Conservation (phyloP, 2,329 filamentous ascomycete genomes). For the Venturia effusa region DNA sequence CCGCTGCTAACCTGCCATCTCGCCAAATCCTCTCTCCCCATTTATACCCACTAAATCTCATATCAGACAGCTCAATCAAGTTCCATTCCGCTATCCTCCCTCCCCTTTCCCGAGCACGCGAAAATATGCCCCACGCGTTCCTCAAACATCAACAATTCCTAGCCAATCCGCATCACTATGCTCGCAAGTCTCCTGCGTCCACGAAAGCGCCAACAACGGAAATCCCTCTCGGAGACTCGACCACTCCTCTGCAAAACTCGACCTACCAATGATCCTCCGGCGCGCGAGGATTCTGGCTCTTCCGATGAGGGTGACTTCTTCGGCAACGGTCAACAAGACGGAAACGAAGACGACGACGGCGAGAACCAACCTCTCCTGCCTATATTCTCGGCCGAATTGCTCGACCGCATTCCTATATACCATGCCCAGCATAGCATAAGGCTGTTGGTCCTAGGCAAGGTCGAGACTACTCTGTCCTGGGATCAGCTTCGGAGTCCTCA, state of each 20-base stretch:
- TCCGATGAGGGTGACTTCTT: slow-evolving; percentile 17
- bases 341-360: slow-evolving; percentile 17
- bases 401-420: slow-evolving; percentile 77
- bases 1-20: not conserved
- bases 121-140: not conserved
- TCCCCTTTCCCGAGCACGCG: not conserved
- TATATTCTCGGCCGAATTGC: slow-evolving; percentile 26
- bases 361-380: slow-evolving; percentile 27
- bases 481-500: slow-evolving; percentile 93
- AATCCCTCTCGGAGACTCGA: not conserved
- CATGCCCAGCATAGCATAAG: slow-evolving; percentile 83
- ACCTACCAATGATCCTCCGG: slow-evolving; percentile 1
- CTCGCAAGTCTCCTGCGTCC: slow-evolving; percentile 6
- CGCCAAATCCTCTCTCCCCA: not conserved
- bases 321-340: slow-evolving; percentile 18
- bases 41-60: not conserved
- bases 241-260: not conserved
- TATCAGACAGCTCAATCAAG: not conserved
- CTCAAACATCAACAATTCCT: not conserved
- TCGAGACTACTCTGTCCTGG: slow-evolving; percentile 88
- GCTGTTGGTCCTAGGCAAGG: slow-evolving; percentile 69
- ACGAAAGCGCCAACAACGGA: not conserved
- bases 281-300: slow-evolving; percentile 3
- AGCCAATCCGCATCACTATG: slow-evolving; percentile 6
- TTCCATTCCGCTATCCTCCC: not conserved